These are phyloP conservation scores for Candida bentonensis DNA, from an alignment of 805 yeast species.

Conservation along the genomic window DNA sequence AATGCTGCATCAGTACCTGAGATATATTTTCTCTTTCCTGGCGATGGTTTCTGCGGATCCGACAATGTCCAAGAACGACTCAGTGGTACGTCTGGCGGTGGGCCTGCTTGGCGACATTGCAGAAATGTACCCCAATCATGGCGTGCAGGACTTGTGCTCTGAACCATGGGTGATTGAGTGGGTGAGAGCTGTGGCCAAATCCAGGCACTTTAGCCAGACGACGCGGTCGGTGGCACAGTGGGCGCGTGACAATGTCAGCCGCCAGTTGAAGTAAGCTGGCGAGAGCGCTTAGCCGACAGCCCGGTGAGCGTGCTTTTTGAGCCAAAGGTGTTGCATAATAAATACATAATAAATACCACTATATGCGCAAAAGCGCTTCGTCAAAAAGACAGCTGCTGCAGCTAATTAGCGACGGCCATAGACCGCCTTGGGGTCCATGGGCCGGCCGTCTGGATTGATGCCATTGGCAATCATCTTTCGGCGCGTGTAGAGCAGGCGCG, in stretches of 20 bases:
- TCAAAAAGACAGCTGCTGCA: background rate
- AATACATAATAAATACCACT: background rate
- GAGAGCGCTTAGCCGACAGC: too few relatives aligned
- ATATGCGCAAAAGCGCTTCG: background rate
- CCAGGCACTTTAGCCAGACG: conserved; percentile 41
- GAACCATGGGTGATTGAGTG: conserved; percentile 72
- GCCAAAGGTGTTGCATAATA: background rate
- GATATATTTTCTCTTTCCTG: conserved; percentile 58
- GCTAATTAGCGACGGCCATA: conserved; percentile 8
- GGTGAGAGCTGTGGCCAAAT: conserved; percentile 58
- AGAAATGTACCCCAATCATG: conserved; percentile 68
- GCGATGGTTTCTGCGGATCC: conserved; percentile 44
- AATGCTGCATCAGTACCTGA: conserved; percentile 48
- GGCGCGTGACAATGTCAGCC: conserved; percentile 82
- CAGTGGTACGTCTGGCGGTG: conserved; percentile 67
- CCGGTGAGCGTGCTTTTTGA: background rate
- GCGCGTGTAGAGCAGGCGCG: conserved; percentile 41
- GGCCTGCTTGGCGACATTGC: conserved; percentile 92
- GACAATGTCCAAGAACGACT: conserved; percentile 46
- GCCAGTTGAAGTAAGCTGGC: conserved; percentile 18
- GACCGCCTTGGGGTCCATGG: conserved; percentile 51
- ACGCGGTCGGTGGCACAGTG: conserved; percentile 92
- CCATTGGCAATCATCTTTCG: conserved; percentile 33
- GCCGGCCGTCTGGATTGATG: conserved; percentile 53
- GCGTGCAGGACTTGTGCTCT: conserved; percentile 47